Evolutionary conservation across 805 yeast genomes (phyloP).

Genomic region (Ogataea allantospora): DNA sequence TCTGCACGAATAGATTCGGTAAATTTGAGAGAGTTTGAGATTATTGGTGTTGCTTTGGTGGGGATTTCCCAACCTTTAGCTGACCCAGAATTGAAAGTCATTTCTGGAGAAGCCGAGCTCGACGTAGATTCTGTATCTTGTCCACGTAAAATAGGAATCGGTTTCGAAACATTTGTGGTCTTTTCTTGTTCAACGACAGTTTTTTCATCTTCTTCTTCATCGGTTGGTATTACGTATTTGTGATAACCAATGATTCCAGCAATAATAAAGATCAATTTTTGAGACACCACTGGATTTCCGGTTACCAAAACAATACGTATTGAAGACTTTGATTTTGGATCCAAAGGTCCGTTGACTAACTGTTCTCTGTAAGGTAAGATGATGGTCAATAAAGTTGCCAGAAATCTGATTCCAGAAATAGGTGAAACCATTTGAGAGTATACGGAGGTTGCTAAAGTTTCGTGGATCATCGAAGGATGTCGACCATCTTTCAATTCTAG

Average conservation of each 20-base stretch:
- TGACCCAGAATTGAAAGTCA: slow-evolving; percentile 16
- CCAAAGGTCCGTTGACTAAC: slow-evolving; percentile 37
- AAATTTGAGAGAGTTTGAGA: slow-evolving; percentile 23
- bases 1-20: slow-evolving; percentile 21
- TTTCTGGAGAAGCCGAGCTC: slow-evolving; percentile 15
- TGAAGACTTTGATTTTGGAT: slow-evolving; percentile 24
- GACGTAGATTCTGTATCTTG: slow-evolving; percentile 7
- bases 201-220: background rate
- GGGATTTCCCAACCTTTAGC: slow-evolving; percentile 47
- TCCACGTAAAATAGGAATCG: slow-evolving; percentile 23
- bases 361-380: slow-evolving; percentile 39
- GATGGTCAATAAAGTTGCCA: slow-evolving; percentile 48
- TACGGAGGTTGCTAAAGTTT: slow-evolving; percentile 5
- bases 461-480: slow-evolving; percentile 11
- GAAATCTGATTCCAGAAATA: slow-evolving; percentile 33
- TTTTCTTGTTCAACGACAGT: slow-evolving; percentile 2
- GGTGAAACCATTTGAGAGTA: slow-evolving; percentile 4
- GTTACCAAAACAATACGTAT: slow-evolving; percentile 52
- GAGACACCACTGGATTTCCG: slow-evolving; percentile 56
- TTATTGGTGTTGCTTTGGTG: slow-evolving; percentile 22
- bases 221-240: slow-evolving; percentile 8
- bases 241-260: slow-evolving; percentile 47
- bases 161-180: slow-evolving; percentile 14
- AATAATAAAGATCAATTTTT: slow-evolving; percentile 51
- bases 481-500: slow-evolving; percentile 51